Base-by-base conservation (phyloP, 2,329 filamentous ascomycete species). In the Sclerotiophoma versabilis region DNA sequence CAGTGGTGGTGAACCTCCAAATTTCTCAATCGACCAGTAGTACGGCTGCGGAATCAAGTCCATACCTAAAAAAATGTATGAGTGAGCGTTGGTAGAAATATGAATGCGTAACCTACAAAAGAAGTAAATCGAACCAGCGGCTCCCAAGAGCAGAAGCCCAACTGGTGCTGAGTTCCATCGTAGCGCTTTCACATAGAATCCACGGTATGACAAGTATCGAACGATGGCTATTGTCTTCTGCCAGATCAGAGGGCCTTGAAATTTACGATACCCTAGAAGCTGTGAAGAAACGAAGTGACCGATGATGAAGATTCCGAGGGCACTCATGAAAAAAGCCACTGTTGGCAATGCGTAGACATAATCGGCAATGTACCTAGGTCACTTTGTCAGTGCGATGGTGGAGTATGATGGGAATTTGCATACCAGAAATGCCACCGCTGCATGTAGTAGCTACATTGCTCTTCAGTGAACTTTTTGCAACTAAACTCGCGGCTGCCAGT, bases 281-380 rank as follows among this genome's bases (percentile, higher is more conserved):
- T 70, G 59, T 9, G 69, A 66, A 11, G 60, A 59, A 15, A 77
- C 51, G 14, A 78, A 61, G 41, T 77, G 69, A 3, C 71, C 68
- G 15, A 84, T 65, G 20, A 77, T 67, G 57, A 83, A 85, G 11
- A 84, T 52, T 1, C 76, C 73, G 47, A 85, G 80, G n/a, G 72
- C 67, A 0, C 75, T 73, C 59, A 81, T 72, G 66, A 84, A 80
- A 58, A 85, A 82, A 37, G 81, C 83, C 3, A 84, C 70, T 0
- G 83, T 84, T 6, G 77, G 76, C 4, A 84, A 66, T 0, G 79
- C 80, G 58, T 80, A 86, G 29, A 80, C 77, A 57, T 81, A 77
- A 60, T 86, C 84, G 19, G 83, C 79, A 49, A 82, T 69, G 58
- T 83, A 84, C 81, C 81, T 83, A 46, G 5, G 19, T 29, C n/a